Evolutionary conservation across 2,329 filamentous ascomycete species (phyloP), one percentile per base, ranked within the genome.

Genomic region (Phaeomoniella chlamydospora): DNA sequence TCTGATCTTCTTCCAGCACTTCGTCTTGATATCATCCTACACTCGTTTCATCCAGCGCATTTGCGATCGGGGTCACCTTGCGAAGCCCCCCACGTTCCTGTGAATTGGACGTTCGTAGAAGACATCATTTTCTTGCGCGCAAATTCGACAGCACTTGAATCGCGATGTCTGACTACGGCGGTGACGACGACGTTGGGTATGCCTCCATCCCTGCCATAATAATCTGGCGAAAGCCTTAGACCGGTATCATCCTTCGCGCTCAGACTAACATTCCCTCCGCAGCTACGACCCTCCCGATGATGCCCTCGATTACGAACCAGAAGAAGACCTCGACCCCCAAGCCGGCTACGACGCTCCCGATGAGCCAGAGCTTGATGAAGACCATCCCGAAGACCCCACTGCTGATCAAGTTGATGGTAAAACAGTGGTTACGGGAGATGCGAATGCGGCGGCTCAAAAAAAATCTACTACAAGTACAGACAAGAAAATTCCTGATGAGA

Each of bases 401-500:
- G 59, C 57, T 35, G 60, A 58, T n/a, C 55, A 59, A 12, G 53
- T 53, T 22, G 41, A 41, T 5, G 49, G 41, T 9, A 41, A 42
- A 31, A 48, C 58, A 9, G 52, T 63, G 17, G 56, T 59, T 33
- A 58, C 58, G 3, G 71, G 69, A 18, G 73, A 73, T 43, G 64
- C 64, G 37, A 68, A 61, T 46, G 65, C 65, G 29, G 53, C 54
- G 34, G 53, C 54, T 35, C 47, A 49, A 14, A 63, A 65, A 42
- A 75, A 74, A 43, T 68, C 18, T 66, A 76, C 53, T 61, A 70
- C 45, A 65, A 66, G 45, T 52, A 71, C 42, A 68, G 66, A 87
- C 62, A 94, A 92, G 72, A 92, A 85, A 64, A 88, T 98, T 34
- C 73, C 86, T 38, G 82, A 84, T 47, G 82, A 87, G 46, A 74